Percentiles rank a stretch among this genome's conserved stretches.
Conservation (phyloP, 2,329 filamentous ascomycete genomes). For the Neocatenulostroma microsporum region DNA sequence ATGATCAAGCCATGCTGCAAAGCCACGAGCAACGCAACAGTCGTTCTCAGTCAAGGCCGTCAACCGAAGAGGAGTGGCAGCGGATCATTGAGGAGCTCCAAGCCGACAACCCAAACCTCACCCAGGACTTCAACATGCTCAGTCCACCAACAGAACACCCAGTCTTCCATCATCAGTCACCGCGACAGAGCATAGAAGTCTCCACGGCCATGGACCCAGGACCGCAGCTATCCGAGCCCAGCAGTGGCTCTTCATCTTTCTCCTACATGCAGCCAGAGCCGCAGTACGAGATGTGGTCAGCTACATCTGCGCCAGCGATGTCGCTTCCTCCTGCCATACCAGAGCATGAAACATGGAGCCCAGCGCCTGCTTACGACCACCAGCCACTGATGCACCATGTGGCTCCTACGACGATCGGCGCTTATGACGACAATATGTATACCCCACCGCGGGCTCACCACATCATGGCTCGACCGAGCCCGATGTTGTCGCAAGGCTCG, state of each 20-base stretch:
- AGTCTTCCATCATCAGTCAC: slow-evolving; percentile 2
- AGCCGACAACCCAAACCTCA: neutral
- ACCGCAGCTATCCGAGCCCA: slow-evolving; percentile 1
- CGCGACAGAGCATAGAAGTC: slow-evolving; percentile 6
- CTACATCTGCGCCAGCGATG: neutral
- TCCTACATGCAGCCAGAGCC: slow-evolving; percentile 1
- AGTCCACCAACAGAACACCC: slow-evolving; percentile 1
- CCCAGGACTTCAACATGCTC: slow-evolving; percentile 3
- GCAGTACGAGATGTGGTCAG: neutral
- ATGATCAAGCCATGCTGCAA: slow-evolving; percentile 3
- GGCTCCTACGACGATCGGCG: neutral
- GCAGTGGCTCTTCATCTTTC: neutral
- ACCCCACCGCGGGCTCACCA: slow-evolving; percentile 2
- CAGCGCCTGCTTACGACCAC: neutral
- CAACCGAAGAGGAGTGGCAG: slow-evolving; percentile 8
- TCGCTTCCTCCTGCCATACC: slow-evolving; percentile 4
- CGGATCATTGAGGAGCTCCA: slow-evolving; percentile 6
- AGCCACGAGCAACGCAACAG: neutral
- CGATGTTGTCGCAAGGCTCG: slow-evolving; percentile 9
- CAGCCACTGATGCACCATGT: neutral
- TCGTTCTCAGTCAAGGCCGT: slow-evolving; percentile 4
- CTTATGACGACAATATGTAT: neutral
- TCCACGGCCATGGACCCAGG: neutral
- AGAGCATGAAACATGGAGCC: slow-evolving; percentile 2
- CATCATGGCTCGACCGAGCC: slow-evolving; percentile 3